phyloP scores from a whole-genome alignment of 1,284 basidiomycete genomes.

The Retiboletus flavoniger region DNA sequence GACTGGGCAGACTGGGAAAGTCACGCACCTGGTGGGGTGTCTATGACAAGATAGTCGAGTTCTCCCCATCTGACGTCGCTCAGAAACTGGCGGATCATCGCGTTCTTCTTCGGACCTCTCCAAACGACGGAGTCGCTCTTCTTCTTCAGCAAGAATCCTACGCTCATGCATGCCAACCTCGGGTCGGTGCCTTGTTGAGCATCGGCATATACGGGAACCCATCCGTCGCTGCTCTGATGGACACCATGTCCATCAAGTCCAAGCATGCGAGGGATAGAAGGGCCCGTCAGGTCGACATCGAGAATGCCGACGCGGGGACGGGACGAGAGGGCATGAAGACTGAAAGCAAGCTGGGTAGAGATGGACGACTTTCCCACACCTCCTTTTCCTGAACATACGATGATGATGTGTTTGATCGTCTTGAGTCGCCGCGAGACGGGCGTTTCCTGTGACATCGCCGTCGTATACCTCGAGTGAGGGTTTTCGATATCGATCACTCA shows the following conservation, averaged over 20 bases:
- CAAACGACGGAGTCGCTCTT: constrained; percentile 94
- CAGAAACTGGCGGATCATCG: constrained; percentile 98
- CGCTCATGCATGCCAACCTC: constrained; percentile 91
- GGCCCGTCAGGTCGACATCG: constrained; percentile 96
- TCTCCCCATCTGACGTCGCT: constrained; percentile 96
- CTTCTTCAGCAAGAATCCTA: constrained; percentile 90
- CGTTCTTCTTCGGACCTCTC: constrained; percentile 99
- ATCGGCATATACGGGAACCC: constrained; percentile 97
- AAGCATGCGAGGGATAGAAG: constrained; percentile 96
- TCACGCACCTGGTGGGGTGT: constrained; percentile 90
- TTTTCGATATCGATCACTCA: background rate
- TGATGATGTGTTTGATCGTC: constrained; percentile 82
- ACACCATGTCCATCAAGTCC: constrained; percentile 86
- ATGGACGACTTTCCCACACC: constrained; percentile 99
- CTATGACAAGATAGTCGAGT: constrained; percentile 93
- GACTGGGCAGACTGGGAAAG: constrained; percentile 1
- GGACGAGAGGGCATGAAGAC: constrained; percentile 68
- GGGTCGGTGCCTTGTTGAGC: constrained; percentile 48
- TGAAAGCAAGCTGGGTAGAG: constrained; percentile 89
- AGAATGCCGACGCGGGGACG: constrained; percentile 82
- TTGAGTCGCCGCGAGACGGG: constrained; percentile 64
- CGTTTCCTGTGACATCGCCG: constrained; percentile 44
- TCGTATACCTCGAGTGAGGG: background rate
- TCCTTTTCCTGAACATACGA: constrained; percentile 95
- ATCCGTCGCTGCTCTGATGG: constrained; percentile 92